A percentile compares a stretch with the other conserved stretches of the same genome.
phyloP scores from a whole-genome alignment of 1,284 basidiomycete species.

The Melampsora americana region DNA sequence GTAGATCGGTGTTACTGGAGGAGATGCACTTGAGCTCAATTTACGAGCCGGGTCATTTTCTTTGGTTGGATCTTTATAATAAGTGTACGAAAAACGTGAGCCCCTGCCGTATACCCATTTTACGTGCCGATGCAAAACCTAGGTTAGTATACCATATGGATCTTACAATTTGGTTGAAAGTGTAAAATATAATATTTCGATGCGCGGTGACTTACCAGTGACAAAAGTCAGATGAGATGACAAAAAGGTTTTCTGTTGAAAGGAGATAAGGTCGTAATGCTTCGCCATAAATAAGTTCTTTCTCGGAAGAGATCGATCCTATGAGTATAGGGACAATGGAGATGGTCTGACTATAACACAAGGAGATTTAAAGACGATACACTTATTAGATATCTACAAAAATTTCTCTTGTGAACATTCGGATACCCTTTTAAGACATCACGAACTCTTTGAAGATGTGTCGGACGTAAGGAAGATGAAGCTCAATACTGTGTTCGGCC shows the following conservation, averaged over 20 bases:
- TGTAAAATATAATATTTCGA: neutral
- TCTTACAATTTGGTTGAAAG: constrained; percentile 8
- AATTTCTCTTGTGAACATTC: too few relatives aligned
- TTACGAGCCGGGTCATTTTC: constrained; percentile 56
- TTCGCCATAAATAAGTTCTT: constrained; percentile 65
- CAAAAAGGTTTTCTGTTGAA: constrained; percentile 74
- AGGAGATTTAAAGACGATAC: neutral
- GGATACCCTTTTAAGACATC: too few relatives aligned
- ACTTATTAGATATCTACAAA: neutral
- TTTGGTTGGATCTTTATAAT: constrained; percentile 71
- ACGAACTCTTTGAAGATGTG: constrained; percentile 76
- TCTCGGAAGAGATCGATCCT: constrained; percentile 68
- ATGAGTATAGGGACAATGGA: constrained; percentile 85
- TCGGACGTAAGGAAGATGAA: constrained; percentile 90
- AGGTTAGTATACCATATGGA: constrained; percentile 1
- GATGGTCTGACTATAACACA: constrained; percentile 64
- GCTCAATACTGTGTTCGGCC: constrained; percentile 95
- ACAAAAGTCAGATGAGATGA: constrained; percentile 91
- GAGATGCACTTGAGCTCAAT: constrained; percentile 59
- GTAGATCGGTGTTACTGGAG: constrained; percentile 55
- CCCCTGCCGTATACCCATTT: constrained; percentile 64
- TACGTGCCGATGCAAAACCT: constrained; percentile 33
- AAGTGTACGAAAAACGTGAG: constrained; percentile 80
- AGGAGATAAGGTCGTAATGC: constrained; percentile 76
- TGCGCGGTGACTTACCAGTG: constrained; percentile 13